Conservation (phyloP, 2,329 filamentous ascomycete species). For the Claviceps quebecensis region DNA sequence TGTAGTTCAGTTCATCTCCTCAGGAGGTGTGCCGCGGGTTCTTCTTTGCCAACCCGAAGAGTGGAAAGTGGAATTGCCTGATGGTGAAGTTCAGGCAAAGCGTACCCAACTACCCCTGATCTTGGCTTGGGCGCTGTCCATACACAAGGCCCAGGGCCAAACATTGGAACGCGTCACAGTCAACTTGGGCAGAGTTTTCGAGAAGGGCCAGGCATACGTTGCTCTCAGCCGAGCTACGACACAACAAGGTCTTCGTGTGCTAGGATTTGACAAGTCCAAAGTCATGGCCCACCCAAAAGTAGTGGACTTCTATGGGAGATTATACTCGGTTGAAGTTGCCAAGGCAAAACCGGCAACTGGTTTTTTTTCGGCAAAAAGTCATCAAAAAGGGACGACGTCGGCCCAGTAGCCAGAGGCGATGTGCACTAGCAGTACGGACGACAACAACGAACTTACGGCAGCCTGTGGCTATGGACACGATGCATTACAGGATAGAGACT, state of each 20-base stretch:
- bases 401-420: slow-evolving; percentile 8
- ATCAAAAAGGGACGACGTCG: slow-evolving; percentile 16
- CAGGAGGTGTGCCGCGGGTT: slow-evolving; percentile 48
- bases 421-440: slow-evolving; percentile 24
- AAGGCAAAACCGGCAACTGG: slow-evolving; percentile 31
- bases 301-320: slow-evolving; percentile 67
- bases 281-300: slow-evolving; percentile 91
- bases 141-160: slow-evolving; percentile 95
- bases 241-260: slow-evolving; percentile 74
- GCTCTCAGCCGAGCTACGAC: slow-evolving; percentile 84
- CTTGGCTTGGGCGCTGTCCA: slow-evolving; percentile 89
- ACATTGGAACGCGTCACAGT: slow-evolving; percentile 90
- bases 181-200: slow-evolving; percentile 81
- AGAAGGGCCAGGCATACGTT: slow-evolving; percentile 96
- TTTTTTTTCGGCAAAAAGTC: slow-evolving; percentile 26
- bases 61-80: slow-evolving; percentile 97
- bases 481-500: background rate
- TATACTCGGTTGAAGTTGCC: slow-evolving; percentile 49
- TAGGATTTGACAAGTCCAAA: slow-evolving; percentile 76
- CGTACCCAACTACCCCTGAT: slow-evolving; percentile 76
- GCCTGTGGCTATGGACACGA: slow-evolving; percentile 26
- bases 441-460: slow-evolving; percentile 36
- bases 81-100: slow-evolving; percentile 82
- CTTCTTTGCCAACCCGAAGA: slow-evolving; percentile 75
- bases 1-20: slow-evolving; percentile 67